A percentile compares a stretch with the other conserved stretches of the same genome.
Conservation (phyloP, 805 yeast genomes). For the Geotrichum ghanense region DNA sequence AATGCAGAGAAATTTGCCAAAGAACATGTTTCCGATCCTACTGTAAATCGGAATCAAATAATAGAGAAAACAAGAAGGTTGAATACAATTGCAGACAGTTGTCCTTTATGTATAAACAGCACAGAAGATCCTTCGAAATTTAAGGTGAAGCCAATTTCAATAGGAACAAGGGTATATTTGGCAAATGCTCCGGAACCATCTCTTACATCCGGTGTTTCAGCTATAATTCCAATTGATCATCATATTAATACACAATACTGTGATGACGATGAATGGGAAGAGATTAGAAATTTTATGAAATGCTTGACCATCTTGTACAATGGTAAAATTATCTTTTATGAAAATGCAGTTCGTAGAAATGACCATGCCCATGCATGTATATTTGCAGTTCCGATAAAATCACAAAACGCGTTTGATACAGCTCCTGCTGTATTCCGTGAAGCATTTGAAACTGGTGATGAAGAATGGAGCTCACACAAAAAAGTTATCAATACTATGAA, state of each 20-base stretch:
- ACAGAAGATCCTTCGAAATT: slow-evolving; percentile 17
- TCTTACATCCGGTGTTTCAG: slow-evolving; percentile 24
- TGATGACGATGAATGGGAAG: slow-evolving; percentile 34
- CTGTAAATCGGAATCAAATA: slow-evolving; percentile 23
- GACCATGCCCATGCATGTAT: slow-evolving; percentile 30
- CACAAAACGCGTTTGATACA: slow-evolving; percentile 16
- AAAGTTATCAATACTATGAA: slow-evolving; percentile 30
- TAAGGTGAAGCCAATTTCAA: slow-evolving; percentile 24
- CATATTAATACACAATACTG: slow-evolving; percentile 30
- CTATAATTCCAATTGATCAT: slow-evolving; percentile 35
- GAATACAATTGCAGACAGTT: slow-evolving; percentile 24
- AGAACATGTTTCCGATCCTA: slow-evolving; percentile 19
- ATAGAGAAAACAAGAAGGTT: slow-evolving; percentile 21
- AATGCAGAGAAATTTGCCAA: slow-evolving; percentile 29
- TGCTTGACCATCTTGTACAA: slow-evolving; percentile 32
- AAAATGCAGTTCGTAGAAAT: slow-evolving; percentile 26
- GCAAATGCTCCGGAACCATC: slow-evolving; percentile 33
- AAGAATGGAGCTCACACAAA: slow-evolving; percentile 31
- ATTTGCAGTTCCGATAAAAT: slow-evolving; percentile 34
- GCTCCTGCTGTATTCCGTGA: slow-evolving; percentile 34
- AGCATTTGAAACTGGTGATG: slow-evolving; percentile 28
- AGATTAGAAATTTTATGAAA: slow-evolving; percentile 33
- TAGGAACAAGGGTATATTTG: slow-evolving; percentile 29
- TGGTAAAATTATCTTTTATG: slow-evolving; percentile 34
- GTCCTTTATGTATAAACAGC: slow-evolving; percentile 29